Evolutionary conservation across 2,329 filamentous ascomycete genomes (phyloP).

Genomic region (Nigrospora sphaerica): DNA sequence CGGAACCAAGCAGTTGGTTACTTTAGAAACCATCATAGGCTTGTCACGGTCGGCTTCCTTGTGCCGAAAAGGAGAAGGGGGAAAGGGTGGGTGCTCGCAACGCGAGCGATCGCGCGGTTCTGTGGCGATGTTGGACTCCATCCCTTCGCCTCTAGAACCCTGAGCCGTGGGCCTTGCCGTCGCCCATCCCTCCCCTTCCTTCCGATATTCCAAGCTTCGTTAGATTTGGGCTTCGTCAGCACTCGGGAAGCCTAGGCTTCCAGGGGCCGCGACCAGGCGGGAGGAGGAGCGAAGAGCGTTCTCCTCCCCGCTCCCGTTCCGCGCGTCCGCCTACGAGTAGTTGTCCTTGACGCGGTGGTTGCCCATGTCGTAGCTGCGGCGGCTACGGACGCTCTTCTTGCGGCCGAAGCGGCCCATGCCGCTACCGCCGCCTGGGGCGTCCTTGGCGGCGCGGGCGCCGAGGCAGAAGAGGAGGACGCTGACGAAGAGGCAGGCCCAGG

Average conservation of each 20-base stretch:
- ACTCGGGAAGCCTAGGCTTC: background rate
- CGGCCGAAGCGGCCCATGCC: conserved; percentile 37
- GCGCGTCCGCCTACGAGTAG: conserved; percentile 41
- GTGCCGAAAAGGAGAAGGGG: too few species aligned
- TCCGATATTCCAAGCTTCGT: background rate
- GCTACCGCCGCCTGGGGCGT: conserved; percentile 19
- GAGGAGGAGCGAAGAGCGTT: too few species aligned
- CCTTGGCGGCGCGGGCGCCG: conserved; percentile 45
- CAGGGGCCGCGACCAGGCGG: too few species aligned
- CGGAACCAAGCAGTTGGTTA: too few species aligned
- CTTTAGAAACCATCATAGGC: too few species aligned
- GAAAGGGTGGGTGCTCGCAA: too few species aligned
- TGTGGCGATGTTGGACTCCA: too few species aligned
- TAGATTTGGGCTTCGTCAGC: background rate
- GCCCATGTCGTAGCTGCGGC: conserved; percentile 47
- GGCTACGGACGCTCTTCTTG: conserved; percentile 42
- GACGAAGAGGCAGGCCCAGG: conserved; percentile 59
- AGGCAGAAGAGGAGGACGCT: conserved; percentile 61
- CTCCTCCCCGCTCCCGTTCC: too few species aligned
- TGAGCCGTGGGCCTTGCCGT: too few species aligned
- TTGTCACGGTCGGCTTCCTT: too few species aligned
- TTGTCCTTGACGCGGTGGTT: conserved; percentile 60
- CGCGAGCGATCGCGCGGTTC: too few species aligned
- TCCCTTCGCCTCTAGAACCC: too few species aligned
- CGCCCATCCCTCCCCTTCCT: background rate